Base-by-base conservation (phyloP, 202 grass and related monocot species). In the Elaeis oleifera region DNA sequence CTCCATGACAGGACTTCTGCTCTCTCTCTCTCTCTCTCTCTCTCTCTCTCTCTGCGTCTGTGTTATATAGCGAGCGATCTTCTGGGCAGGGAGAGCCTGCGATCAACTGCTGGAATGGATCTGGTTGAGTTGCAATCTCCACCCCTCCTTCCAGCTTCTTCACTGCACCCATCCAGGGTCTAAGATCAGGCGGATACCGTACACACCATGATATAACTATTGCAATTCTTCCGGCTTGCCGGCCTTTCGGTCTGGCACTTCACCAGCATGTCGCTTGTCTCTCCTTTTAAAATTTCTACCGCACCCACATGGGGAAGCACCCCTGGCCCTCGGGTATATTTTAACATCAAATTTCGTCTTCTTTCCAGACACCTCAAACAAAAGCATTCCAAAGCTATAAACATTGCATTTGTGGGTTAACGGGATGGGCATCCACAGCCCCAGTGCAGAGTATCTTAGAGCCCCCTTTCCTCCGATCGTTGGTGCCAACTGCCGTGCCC, bases 331-430 rank as follows among this genome's bases (percentile, higher is more conserved):
- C 20, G 1, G 3, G 25, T 21, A 32, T 18, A 23, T 24, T 3
- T 5, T 21, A 0, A 1, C 17, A 2, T 68, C 65, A 21, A 31
- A 55, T 9, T 68, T 56, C 65, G 2, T 56, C 27, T 51, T 14
- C 23, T 36, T 68, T 9, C 65, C 65, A 24, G 21, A 6, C 13
- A 56, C 55, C 65, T 68, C 51, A 17, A 55, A 19, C 52, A 56
- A 52, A 16, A 68, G 65, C 51, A 56, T 68, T 23, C 65, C 52
- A 16, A 56, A 68, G 51, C 64, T 68, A 9, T 44, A 56, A 28
- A 68, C 52, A 7, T 56, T 26, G 0, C 7, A 18, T 51, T 39
- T 68, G 52, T 54, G 6, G 1, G 24, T 54, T 3, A 67, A 50
- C 4, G 64, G 51, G 24, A 52, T 19, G 14, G 64, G 51, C 51